Percentiles rank a stretch among this genome's conserved stretches.
Conservation (phyloP, 2,329 filamentous ascomycete species). For the Penicillium corylophilum region DNA sequence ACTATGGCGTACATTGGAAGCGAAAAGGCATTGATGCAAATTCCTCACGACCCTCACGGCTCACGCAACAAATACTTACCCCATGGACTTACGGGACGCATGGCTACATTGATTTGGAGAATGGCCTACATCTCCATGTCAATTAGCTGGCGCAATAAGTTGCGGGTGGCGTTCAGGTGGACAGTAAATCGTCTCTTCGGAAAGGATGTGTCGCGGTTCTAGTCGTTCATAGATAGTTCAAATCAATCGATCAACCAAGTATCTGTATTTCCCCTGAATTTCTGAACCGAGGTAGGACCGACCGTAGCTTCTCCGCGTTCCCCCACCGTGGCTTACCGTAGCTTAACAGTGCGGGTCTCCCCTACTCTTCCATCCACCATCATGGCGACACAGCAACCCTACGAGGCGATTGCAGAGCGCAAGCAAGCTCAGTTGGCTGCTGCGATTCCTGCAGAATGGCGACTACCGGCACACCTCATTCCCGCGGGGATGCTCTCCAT, state of each 20-base stretch:
- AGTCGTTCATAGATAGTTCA: background rate
- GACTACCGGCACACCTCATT: conserved; percentile 32
- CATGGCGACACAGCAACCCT: conserved; percentile 24
- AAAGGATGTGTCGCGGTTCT: conserved; percentile 46
- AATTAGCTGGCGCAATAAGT: conserved; percentile 48
- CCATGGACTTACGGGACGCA: conserved; percentile 39
- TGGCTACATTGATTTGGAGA: conserved; percentile 46
- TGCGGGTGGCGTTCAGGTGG: conserved; percentile 45
- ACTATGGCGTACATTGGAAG: conserved; percentile 61
- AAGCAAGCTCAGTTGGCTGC: conserved; percentile 41
- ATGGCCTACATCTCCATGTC: conserved; percentile 48
- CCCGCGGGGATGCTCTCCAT: conserved; percentile 36
- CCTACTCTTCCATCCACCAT: background rate
- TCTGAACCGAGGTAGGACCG: conserved; percentile 3
- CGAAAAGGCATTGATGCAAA: conserved; percentile 58
- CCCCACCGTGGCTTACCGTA: conserved; percentile 13
- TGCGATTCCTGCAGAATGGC: conserved; percentile 43
- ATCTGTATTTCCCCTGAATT: background rate
- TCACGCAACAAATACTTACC: conserved; percentile 30
- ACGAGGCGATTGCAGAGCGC: conserved; percentile 35
- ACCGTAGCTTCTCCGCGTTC: conserved; percentile 22
- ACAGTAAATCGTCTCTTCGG: conserved; percentile 44
- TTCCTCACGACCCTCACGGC: conserved; percentile 32
- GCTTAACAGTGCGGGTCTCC: background rate
- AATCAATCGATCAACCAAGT: background rate